phyloP scores from a whole-genome alignment of 495 filamentous ascomycete species.

The Hypomontagnella monticulosa region DNA sequence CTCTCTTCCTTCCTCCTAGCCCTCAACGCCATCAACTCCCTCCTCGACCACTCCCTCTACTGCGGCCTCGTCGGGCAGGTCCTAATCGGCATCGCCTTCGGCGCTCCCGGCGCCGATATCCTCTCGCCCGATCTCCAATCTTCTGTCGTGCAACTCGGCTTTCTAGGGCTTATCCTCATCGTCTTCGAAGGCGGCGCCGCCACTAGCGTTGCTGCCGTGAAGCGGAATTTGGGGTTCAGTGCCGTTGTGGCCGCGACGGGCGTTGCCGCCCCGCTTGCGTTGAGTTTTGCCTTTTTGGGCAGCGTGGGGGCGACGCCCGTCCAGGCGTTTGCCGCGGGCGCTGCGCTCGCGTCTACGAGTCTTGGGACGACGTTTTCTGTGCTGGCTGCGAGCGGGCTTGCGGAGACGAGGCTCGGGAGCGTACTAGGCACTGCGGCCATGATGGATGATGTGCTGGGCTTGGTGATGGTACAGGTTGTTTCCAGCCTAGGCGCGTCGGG shows the following conservation, averaged over 20 bases:
- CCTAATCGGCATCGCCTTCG: constrained; percentile 75
- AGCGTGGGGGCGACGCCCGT: no score
- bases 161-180: constrained; percentile 76
- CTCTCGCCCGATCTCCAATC: constrained; percentile 63
- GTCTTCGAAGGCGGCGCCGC: constrained; percentile 81
- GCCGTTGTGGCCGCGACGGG: constrained; percentile 70
- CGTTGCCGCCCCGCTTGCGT: constrained; percentile 69
- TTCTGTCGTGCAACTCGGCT: constrained; percentile 74
- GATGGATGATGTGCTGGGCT: constrained; percentile 83
- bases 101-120: constrained; percentile 63
- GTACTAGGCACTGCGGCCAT: constrained; percentile 79
- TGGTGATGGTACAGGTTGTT: constrained; percentile 80
- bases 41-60: constrained; percentile 69
- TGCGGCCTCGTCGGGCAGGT: constrained; percentile 81
- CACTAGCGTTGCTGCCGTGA: constrained; percentile 65
- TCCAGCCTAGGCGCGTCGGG: constrained; percentile 53
- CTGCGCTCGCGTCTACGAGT: constrained; percentile 78
- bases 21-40: constrained; percentile 66
- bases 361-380: constrained; percentile 84
- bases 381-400: constrained; percentile 65
- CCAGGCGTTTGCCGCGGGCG: constrained; percentile 84
- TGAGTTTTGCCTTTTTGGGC: constrained; percentile 79
- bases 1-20: constrained; percentile 71
- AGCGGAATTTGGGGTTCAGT: constrained; percentile 68
- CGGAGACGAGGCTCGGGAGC: constrained; percentile 70